Base-by-base conservation (phyloP, 2,329 filamentous ascomycete genomes). In the Colletotrichum graminicola region DNA sequence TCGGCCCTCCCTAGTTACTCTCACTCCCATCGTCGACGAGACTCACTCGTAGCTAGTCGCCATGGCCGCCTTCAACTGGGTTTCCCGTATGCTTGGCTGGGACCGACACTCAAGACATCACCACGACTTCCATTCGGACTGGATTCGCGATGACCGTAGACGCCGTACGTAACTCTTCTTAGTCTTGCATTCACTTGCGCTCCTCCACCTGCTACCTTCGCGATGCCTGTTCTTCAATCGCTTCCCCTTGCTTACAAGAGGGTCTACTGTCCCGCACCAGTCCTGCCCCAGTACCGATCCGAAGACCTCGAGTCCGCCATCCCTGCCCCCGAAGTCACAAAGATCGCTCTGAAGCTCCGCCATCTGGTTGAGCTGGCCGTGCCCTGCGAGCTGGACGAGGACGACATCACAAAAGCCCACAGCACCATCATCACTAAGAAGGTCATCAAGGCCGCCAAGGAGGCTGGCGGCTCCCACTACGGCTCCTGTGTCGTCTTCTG, bases 301-400 rank as follows among this genome's bases (percentile, higher is more conserved):
- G 87, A 88, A 16, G 79, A 85, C 1, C 82, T 91, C 54, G 82
- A 90, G 52, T 91, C 93, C 14, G 90, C 92, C 36, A 90, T 95
- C 45, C 89, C 93, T 1, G 86, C 95, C 16, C 86, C 88, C 71
- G 92, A 96, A 76, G 95, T 98, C 73, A 98, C 95, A 73, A 95
- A 95, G 79, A 88, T 97, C 67, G 95, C 95, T 34, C 88, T 99
- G 21, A 93, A 94, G 68, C 86, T 99, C 74, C 97, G 95, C 77
- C 94, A 97, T 79, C 90, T 97, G 76, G 91, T 99, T 76, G 94
- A 97, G 81, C 89, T 94, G 79, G 92, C 94, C 66, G 89, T 99
- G 34, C 93, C 95, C 1, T 98, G 94, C 84, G 96, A 99, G 81
- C 87, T 99, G 49, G 92, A 96, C 69, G 90, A 93, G 78, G 86